These are phyloP conservation scores for Rhexocercosporidium sp. DNA, from an alignment of 2,329 filamentous ascomycete species.

Conservation along the genomic window DNA sequence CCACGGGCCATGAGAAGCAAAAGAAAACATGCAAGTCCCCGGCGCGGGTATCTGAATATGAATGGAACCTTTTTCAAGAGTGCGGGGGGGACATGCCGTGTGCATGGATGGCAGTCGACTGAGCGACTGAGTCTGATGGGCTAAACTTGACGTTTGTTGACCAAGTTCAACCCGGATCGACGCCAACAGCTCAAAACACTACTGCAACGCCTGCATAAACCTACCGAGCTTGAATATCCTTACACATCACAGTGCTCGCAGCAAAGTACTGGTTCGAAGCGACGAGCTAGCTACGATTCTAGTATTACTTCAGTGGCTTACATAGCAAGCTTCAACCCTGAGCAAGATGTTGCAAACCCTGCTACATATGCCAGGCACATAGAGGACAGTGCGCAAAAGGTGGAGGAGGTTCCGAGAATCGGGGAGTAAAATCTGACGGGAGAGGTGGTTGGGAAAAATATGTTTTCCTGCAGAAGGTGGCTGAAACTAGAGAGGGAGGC, in stretches of 20 bases:
- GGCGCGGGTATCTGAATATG: neutral
- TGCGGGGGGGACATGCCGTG: neutral
- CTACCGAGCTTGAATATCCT: neutral
- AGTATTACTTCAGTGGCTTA: neutral
- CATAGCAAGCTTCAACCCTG: neutral
- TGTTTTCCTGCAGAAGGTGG: too few relatives aligned
- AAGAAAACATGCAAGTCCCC: neutral
- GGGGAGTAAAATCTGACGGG: neutral
- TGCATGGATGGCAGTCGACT: neutral
- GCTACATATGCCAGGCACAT: neutral
- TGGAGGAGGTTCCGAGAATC: neutral
- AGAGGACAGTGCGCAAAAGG: neutral
- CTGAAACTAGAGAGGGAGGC: too few relatives aligned
- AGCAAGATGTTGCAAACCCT: neutral
- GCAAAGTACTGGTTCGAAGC: neutral
- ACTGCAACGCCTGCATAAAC: neutral
- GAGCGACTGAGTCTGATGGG: neutral
- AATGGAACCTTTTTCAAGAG: neutral
- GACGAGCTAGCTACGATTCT: neutral
- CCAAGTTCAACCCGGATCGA: neutral
- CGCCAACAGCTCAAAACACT: slow-evolving; percentile 1
- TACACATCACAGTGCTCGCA: neutral
- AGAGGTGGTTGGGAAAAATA: too few relatives aligned
- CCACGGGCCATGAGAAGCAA: slow-evolving; percentile 3
- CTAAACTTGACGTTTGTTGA: neutral